These are phyloP conservation scores for Yamadazyma endophytica DNA, from an alignment of 805 yeast genomes.

Conservation along the genomic window DNA sequence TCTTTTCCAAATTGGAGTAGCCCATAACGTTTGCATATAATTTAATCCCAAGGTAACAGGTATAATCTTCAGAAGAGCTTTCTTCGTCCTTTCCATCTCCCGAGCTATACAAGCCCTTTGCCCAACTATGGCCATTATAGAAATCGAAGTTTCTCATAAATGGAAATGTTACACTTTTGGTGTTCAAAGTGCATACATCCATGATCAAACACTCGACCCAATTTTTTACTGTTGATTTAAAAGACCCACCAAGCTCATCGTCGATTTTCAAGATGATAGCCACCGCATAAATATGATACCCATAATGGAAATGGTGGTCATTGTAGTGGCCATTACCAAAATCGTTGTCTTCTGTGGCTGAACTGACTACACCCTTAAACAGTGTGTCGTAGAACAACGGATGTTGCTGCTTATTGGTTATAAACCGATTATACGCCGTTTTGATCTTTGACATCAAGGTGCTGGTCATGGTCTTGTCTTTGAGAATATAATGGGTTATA, in stretches of 20 bases:
- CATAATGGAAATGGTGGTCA: constrained; percentile 76
- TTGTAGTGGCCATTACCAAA: constrained; percentile 69
- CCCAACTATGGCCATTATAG: constrained; percentile 74
- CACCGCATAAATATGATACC: constrained; percentile 29
- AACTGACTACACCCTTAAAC: constrained; percentile 76
- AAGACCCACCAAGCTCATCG: constrained; percentile 41
- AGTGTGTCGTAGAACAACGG: constrained; percentile 77
- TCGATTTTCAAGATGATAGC: constrained; percentile 22
- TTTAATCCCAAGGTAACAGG: constrained; percentile 64
- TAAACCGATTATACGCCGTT: constrained; percentile 13
- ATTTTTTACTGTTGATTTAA: constrained; percentile 44
- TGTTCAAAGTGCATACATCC: constrained; percentile 64
- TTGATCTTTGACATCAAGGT: constrained; percentile 13
- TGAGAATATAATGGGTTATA: constrained; percentile 17
- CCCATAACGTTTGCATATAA: constrained; percentile 62
- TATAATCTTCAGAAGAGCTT: constrained; percentile 67
- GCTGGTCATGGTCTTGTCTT: constrained; percentile 14
- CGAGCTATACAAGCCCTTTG: constrained; percentile 58
- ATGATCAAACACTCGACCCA: constrained; percentile 62
- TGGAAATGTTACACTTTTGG: constrained; percentile 54
- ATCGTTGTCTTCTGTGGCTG: constrained; percentile 62
- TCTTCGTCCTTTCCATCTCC: constrained; percentile 73
- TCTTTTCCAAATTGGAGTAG: constrained; percentile 46
- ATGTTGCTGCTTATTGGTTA: constrained; percentile 44
- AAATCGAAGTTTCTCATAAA: constrained; percentile 65